Base-by-base conservation (phyloP, 2,329 filamentous ascomycete species). In the Gaeumannomyces sp. region DNA sequence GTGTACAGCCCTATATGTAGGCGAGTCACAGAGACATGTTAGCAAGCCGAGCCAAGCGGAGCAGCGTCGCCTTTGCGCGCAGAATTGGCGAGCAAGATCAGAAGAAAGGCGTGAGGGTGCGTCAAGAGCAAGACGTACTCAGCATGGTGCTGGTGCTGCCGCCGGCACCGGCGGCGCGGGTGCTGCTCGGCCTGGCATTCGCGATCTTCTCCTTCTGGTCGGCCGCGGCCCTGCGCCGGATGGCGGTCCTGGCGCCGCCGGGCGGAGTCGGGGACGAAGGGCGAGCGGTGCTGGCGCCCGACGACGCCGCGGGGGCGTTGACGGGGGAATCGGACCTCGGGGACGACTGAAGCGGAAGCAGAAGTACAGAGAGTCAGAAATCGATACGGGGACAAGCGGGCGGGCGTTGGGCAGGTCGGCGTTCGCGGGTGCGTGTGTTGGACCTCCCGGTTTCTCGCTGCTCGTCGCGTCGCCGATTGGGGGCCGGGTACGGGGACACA, bases 131-230 rank as follows among this genome's bases (percentile, higher is more conserved):
- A 6, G 60, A 86, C 90, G 71, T 89, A 92, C 93, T 94, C 82
- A 99, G 84, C 95, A 99, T 99, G 64, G 95, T 99, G 81, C 92
- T 96, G 78, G 90, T 96, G 76, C 93, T 97, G 70, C 95, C 95
- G 71, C 95, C 95, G 25, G 95, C 95, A 72, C 95, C 95, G 45
- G 95, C 95, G 56, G 94, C 89, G 73, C 95, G 87, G 70, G 95
- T 99, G 81, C 91, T 96, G 77, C 89, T 91, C 62, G 95, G 95
- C 71, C 95, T 86, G 70, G 87, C 90, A 89, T 96, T 99, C 74
- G 94, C 93, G 72, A 94, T 87, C 81, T 96, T 95, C 81, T 98
- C 95, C 80, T 97, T 97, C 81, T 97, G 91, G 78, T 98, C 95
- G 73, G 94, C 94, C 35, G 95, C 95, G 59, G 95, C 94, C 76